A percentile compares a stretch with the other conserved stretches of the same genome.
phyloP scores from a whole-genome alignment of 2,329 filamentous ascomycete species.

The Fusarium heterosporum region DNA sequence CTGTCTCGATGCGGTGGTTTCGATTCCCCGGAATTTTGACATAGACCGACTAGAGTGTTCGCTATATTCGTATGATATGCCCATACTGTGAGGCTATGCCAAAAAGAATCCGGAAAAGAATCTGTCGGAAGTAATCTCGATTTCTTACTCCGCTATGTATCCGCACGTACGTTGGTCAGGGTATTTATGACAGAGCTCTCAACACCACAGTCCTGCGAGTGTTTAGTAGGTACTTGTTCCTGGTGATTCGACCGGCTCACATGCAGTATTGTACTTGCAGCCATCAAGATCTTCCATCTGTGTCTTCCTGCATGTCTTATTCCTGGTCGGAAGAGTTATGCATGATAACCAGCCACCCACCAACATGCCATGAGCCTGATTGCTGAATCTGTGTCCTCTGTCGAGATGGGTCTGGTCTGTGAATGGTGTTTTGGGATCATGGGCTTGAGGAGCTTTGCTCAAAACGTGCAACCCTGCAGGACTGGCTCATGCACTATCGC shows the following conservation, averaged over 20 bases:
- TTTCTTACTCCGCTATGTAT: constrained; percentile 21
- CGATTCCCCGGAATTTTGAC: constrained; percentile 39
- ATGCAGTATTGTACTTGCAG: background rate
- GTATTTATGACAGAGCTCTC: constrained; percentile 1
- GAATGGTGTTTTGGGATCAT: constrained; percentile 24
- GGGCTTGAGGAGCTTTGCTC: constrained; percentile 39
- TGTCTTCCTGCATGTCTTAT: constrained; percentile 10
- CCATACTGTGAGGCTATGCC: background rate
- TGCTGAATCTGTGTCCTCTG: constrained; percentile 30
- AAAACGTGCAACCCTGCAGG: constrained; percentile 44
- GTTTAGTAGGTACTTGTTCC: constrained; percentile 25
- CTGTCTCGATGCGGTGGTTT: constrained; percentile 39
- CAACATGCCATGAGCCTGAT: constrained; percentile 10
- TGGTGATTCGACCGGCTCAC: background rate
- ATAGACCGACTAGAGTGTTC: constrained; percentile 24
- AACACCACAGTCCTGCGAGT: constrained; percentile 11
- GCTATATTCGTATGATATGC: background rate
- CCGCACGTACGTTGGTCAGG: background rate
- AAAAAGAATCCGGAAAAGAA: constrained; percentile 28
- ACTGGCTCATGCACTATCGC: constrained; percentile 37
- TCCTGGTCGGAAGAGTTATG: constrained; percentile 28
- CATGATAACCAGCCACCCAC: constrained; percentile 19
- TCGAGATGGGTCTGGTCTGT: constrained; percentile 28
- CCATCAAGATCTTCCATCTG: constrained; percentile 13
- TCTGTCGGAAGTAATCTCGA: constrained; percentile 30